Evolutionary conservation across 202 grass and related monocot species (phyloP), one percentile per base, ranked within the genome.

Genomic region (Elaeis oleifera): DNA sequence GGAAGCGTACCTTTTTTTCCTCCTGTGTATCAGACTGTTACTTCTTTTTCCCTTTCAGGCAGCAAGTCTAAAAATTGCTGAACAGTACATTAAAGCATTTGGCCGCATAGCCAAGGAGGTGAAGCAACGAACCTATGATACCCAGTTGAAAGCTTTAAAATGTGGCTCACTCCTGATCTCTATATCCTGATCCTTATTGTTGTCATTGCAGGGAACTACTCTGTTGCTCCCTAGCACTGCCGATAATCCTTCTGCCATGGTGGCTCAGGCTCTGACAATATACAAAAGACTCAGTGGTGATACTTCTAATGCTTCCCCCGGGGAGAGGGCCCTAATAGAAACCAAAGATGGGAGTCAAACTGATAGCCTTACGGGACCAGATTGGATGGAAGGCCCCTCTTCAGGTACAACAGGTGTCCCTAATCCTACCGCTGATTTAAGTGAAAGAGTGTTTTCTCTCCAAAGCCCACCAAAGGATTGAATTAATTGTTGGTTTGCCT

Each of bases 81-180:
- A 92, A 72, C 88, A 97, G 59, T 97, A 97, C 69, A 79, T 97
- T 4, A 79, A 64, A 32, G 92, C 81, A 39, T 97, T 97, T 52
- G 72, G 76, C 64, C 50, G 72, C 53, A 72, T 97, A 67, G 88
- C 92, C 5, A 89, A 89, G 60, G 65, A 77, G 80, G 92, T 97
- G 53, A 74, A 29, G 49, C 18, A 25, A 21, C 44, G 15, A 74
- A 63, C 22, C 49, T 72, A 1, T 39, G 18, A 24, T 60, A 56
- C 23, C 29, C 19, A 53, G 13, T 72, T 58, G 52, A 14, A 28
- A 27, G 6, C 53, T 49, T 20, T 54, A 21, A 8, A 22, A 6
- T 16, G 32, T 58, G 22, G 8, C 2, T 32, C 23, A 9, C 44
- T 8, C 5, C 17, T 68, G 7, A 36, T 49, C 15, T 7, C 25